Base-by-base conservation (phyloP, 352 stramenopile species). In the Thalassiosira delicatula region DNA sequence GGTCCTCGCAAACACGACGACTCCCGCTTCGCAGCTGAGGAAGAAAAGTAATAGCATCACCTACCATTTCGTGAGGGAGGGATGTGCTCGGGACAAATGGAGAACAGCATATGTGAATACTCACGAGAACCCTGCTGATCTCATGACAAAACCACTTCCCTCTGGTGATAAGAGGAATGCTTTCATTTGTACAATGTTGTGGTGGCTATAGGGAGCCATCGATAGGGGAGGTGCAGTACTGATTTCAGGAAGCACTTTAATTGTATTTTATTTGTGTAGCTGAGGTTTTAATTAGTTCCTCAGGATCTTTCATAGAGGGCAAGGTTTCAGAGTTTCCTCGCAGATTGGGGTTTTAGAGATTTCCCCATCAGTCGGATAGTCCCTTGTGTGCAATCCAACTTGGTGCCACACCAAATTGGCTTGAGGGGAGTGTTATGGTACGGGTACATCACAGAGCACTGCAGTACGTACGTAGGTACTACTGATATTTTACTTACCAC, bases 11-110 rank as follows among this genome's bases (percentile, higher is more conserved):
- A 89, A 85, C 49, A 68, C 68, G 0, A 67, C 60, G 0, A 63
- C 42, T 21, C 80, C 76, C 12, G 32, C 35, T 0, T 83, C 72
- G 21, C 61, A 25, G 4, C 62, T 91, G 21, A 88, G 83, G 49
- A 91, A 91, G 83, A 88, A 88, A 35, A 75, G 65, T 44, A 56
- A 79, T 30, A 56, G 70, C 0, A 79, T 90, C 54, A 61, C 76
- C 17, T 92, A 89, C 37, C 78, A 91, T 35, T 62, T 80, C 14
- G 54, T 78, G 0, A 44, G 78, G 14, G 81, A 90, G 51, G 44
- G 44, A 5, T 53, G 44, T 19, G 44, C 44, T 19, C 3, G 3
- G 19, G 44, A 53, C 19, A 19, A 53, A 19, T 53, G 44, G 44
- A 53, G 44, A 19, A 53, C 44, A 19, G 23, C 9, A 3, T 53